Evolutionary conservation across 768 basidiomycete genomes (phyloP), one percentile per base, ranked within the genome.

Genomic region (Hirschioporus abietinus): DNA sequence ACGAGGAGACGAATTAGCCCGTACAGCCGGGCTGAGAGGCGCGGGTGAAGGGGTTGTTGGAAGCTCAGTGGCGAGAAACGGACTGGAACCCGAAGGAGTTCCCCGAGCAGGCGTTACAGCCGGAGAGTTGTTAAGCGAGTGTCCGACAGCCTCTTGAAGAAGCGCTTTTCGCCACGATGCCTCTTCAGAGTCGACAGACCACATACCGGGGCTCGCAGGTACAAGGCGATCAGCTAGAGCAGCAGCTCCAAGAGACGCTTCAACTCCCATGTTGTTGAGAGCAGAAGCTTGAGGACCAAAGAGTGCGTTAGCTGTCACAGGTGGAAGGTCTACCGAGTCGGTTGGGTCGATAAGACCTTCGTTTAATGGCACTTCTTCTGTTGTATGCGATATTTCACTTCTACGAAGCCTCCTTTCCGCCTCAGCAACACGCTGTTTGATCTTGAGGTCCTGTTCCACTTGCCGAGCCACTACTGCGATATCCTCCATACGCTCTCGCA

Each of bases 341-440:
- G 92, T 94, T 12, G 92, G 92, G 76, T 94, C 92, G 70, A 93
- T 87, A 65, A 90, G 81, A 71, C 87, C 80, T 72, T 86, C 83
- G 68, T 82, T 75, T n/a, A 73, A 69, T 64, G 75, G 27, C 9
- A 52, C 24, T 15, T 57, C 60, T 25, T 59, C 63, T 35, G 67
- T 24, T 9, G 65, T 57, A 23, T 59, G 60, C 71, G 66, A 76
- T 74, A 68, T 76, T 77, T 58, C 72, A 74, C 64, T 76, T 77
- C 67, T 81, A 79, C n/a, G 80, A 76, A 34, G 73, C 60, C 60
- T 64, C 60, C 75, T 76, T 68, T 77, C 81, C 66, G 82, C 78
- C 67, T 86, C 86, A 35, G 79, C 79, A 23, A 80, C 83, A 25
- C 85, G 84, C 35, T 79, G 73, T 15, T 52, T 52, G 12, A 52